Conservation (phyloP, 1,284 basidiomycete species). For the Thecaphora thlaspeos region DNA sequence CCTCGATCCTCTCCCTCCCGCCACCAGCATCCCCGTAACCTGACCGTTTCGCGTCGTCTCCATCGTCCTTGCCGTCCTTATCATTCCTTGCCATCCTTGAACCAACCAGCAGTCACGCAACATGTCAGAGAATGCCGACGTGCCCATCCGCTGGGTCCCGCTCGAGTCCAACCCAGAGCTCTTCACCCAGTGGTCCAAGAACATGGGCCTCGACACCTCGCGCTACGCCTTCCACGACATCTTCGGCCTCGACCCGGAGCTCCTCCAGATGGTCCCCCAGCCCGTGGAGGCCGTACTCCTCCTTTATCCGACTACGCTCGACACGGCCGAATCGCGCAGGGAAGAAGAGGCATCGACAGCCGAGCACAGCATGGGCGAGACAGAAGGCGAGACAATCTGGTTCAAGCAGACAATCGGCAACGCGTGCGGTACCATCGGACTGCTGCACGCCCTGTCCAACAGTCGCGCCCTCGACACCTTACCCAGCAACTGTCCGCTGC, state of each 20-base stretch:
- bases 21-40: too few species aligned
- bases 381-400: constrained; percentile 30
- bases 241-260: constrained; percentile 61
- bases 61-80: too few species aligned
- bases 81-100: too few species aligned
- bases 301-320: constrained; percentile 61
- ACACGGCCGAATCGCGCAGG: constrained; percentile 26
- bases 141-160: constrained; percentile 48
- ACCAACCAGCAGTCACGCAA: too few species aligned
- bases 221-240: constrained; percentile 62
- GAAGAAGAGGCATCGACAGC: constrained; percentile 23
- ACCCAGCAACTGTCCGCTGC: constrained; percentile 31
- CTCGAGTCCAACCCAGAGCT: constrained; percentile 57
- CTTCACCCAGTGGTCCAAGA: constrained; percentile 46
- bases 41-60: too few species aligned
- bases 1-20: too few species aligned
- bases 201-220: constrained; percentile 48
- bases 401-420: constrained; percentile 58
- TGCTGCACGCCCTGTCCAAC: constrained; percentile 55
- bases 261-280: constrained; percentile 60
- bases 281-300: constrained; percentile 62
- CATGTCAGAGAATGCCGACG: not conserved
- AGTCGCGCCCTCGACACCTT: constrained; percentile 37
- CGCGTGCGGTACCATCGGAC: constrained; percentile 57
- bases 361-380: constrained; percentile 9